These are phyloP conservation scores for Phytophthora constricta DNA, from an alignment of 352 stramenopile genomes.

Conservation along the genomic window DNA sequence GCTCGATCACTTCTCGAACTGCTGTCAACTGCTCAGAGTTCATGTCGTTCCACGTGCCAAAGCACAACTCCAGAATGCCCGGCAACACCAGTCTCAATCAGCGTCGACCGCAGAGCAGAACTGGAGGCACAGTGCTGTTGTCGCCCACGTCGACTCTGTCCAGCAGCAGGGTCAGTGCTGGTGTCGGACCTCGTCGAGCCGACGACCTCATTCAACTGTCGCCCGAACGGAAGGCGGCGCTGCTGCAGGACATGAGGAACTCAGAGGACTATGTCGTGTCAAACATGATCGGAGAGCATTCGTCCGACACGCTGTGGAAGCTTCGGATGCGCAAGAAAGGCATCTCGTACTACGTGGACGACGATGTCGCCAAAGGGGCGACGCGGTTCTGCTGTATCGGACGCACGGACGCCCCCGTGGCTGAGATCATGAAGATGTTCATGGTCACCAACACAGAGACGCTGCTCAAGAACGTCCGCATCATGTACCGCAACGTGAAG, in stretches of 20 bases:
- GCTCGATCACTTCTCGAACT: constrained; percentile 4
- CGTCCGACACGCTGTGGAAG: constrained; percentile 35
- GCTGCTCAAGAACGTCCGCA: constrained; percentile 52
- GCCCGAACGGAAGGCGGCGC: constrained; percentile 22
- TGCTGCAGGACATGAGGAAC: constrained; percentile 30
- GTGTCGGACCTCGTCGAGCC: not conserved
- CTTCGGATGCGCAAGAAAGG: constrained; percentile 40
- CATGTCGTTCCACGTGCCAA: constrained; percentile 13
- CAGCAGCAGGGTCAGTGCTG: constrained; percentile 3
- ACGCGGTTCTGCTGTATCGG: constrained; percentile 62
- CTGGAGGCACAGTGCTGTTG: not conserved
- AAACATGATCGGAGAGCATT: constrained; percentile 32
- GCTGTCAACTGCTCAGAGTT: constrained; percentile 1
- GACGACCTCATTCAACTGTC: constrained; percentile 27
- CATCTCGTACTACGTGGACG: constrained; percentile 58
- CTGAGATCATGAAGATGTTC: constrained; percentile 61
- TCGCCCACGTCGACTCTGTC: constrained; percentile 14
- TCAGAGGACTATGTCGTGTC: constrained; percentile 30
- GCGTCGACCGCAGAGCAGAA: not conserved
- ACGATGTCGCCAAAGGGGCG: constrained; percentile 41
- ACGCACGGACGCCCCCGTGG: constrained; percentile 39
- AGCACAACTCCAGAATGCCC: constrained; percentile 15
- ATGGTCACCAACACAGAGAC: constrained; percentile 45
- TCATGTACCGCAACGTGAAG: constrained; percentile 60
- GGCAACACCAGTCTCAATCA: not conserved